These are phyloP conservation scores for Naganishia vaughanmartiniae DNA, from an alignment of 768 basidiomycete species.

Conservation along the genomic window DNA sequence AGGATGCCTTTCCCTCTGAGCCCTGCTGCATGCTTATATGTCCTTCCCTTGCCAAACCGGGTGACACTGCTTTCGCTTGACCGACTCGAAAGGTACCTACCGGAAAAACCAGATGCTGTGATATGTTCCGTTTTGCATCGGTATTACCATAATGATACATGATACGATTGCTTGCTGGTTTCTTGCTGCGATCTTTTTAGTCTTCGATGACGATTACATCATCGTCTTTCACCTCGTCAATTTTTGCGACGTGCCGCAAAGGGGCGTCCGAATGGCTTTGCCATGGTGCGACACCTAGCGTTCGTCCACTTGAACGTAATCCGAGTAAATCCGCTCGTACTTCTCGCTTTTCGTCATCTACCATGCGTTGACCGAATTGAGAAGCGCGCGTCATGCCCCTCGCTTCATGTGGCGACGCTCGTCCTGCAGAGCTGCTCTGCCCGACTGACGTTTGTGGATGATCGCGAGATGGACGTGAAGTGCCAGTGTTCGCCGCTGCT, in stretches of 20 bases:
- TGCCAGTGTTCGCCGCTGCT: neutral
- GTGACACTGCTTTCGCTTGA: too few species aligned
- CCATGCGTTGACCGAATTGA: conserved; percentile 6
- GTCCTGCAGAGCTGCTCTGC: neutral
- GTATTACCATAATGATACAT: too few species aligned
- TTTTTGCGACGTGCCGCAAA: neutral
- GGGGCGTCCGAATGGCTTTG: neutral
- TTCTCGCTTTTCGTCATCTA: conserved; percentile 11
- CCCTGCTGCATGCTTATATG: too few species aligned
- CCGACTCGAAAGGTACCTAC: too few species aligned
- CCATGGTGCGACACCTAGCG: too few species aligned
- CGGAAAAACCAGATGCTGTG: too few species aligned
- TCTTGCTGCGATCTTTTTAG: neutral
- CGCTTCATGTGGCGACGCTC: neutral
- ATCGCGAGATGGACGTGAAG: neutral
- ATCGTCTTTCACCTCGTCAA: neutral
- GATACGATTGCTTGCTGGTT: too few species aligned
- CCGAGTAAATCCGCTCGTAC: conserved; percentile 12
- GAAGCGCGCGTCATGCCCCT: neutral
- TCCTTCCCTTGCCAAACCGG: too few species aligned
- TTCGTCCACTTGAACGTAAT: neutral
- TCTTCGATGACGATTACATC: neutral
- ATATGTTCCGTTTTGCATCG: too few species aligned
- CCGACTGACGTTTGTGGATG: neutral
- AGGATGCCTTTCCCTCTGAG: too few species aligned